Conservation (phyloP, 2,329 filamentous ascomycete species). For the Arthrobotrys entomopaga region DNA sequence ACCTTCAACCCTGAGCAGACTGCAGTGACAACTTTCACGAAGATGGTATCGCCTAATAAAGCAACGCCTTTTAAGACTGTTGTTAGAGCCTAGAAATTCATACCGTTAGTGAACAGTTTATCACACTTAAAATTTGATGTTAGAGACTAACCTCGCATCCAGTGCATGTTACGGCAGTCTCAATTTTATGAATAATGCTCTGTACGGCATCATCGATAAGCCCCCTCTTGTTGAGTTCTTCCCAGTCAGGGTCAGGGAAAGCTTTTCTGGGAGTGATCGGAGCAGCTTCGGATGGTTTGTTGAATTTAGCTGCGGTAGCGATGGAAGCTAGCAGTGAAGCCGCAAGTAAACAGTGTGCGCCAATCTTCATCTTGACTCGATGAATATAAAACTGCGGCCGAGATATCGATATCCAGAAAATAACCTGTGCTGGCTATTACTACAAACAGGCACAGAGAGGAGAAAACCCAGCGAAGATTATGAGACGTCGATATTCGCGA, state of each 20-base stretch:
- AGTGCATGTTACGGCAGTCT: slow-evolving; percentile 36
- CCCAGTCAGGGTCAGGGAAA: slow-evolving; percentile 42
- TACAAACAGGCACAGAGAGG: not conserved
- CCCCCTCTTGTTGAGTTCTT: slow-evolving; percentile 44
- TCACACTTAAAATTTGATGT: not conserved
- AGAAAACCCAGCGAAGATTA: not conserved
- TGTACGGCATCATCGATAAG: slow-evolving; percentile 38
- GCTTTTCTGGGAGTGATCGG: slow-evolving; percentile 41
- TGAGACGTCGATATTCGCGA: not conserved
- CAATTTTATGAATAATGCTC: slow-evolving; percentile 40
- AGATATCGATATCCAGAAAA: no score
- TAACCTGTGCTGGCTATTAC: no score
- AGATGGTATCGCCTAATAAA: slow-evolving; percentile 33
- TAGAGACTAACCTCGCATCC: slow-evolving; percentile 39
- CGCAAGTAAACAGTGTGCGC: slow-evolving; percentile 13
- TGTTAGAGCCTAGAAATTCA: slow-evolving; percentile 19
- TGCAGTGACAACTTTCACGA: slow-evolving; percentile 40
- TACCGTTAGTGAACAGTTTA: not conserved
- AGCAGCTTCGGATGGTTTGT: slow-evolving; percentile 16
- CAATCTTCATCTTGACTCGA: slow-evolving; percentile 35
- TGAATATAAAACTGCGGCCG: not conserved
- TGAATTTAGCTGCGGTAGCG: slow-evolving; percentile 6
- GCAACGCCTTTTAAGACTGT: slow-evolving; percentile 45
- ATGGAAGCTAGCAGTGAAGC: slow-evolving; percentile 36
- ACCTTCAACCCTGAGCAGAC: slow-evolving; percentile 49